phyloP scores from a whole-genome alignment of 164 flowering plant genomes.

The Cinnamomum micranthum region DNA sequence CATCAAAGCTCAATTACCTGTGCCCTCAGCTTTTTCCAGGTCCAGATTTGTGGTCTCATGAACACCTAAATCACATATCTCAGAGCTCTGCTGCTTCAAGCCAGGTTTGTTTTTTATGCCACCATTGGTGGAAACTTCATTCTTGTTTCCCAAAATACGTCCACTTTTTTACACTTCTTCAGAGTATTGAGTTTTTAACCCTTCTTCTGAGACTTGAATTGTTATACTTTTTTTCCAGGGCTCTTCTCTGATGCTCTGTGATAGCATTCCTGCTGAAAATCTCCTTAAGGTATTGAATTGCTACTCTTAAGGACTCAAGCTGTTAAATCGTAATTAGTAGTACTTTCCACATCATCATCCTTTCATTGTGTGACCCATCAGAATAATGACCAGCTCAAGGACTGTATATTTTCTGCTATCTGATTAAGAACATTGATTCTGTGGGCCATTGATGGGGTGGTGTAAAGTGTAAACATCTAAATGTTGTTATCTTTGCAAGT shows the following conservation, averaged over 20 bases:
- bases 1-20: slow-evolving; percentile 76
- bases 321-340: neutral
- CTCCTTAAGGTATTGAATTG: slow-evolving; percentile 75
- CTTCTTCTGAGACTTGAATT: neutral
- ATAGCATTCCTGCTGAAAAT: slow-evolving; percentile 68
- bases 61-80: slow-evolving; percentile 17
- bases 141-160: neutral
- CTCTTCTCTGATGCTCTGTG: slow-evolving; percentile 22
- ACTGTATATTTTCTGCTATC: neutral
- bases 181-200: slow-evolving; percentile 14
- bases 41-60: slow-evolving; percentile 66
- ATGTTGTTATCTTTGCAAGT: neutral
- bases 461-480: neutral
- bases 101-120: slow-evolving; percentile 47
- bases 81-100: slow-evolving; percentile 23
- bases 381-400: neutral
- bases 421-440: no score
- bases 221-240: slow-evolving; percentile 37
- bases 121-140: neutral
- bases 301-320: neutral
- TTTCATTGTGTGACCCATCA: neutral
- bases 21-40: slow-evolving; percentile 95
- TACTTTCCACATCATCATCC: neutral
- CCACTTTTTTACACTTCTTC: slow-evolving; percentile 4
- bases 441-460: neutral